Conservation (phyloP, 2,329 filamentous ascomycete species). For the Penicillium brevicompactum region DNA sequence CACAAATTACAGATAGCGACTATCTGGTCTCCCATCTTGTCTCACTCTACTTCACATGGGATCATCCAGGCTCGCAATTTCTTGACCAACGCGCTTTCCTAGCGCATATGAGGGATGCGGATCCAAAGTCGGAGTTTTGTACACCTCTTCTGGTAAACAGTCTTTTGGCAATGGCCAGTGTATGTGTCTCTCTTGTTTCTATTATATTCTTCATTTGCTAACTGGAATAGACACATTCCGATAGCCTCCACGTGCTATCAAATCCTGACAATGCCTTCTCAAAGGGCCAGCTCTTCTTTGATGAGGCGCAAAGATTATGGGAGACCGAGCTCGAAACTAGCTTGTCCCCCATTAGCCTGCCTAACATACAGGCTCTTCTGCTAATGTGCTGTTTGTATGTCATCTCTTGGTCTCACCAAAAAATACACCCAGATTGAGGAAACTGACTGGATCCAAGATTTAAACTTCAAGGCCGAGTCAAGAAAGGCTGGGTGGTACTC, state of each 20-base stretch:
- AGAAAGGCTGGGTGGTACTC: conserved; percentile 34
- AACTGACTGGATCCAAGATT: conserved; percentile 27
- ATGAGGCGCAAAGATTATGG: conserved; percentile 40
- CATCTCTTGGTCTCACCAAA: neutral
- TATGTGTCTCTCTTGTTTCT: conserved; percentile 21
- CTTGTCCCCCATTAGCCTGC: conserved; percentile 29
- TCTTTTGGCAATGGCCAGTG: conserved; percentile 65
- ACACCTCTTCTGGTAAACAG: conserved; percentile 84
- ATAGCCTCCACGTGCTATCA: conserved; percentile 35
- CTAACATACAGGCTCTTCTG: conserved; percentile 40
- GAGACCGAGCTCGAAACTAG: conserved; percentile 35
- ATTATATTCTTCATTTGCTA: conserved; percentile 1
- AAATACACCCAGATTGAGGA: neutral
- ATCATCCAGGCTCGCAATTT: conserved; percentile 81
- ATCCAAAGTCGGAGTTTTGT: conserved; percentile 68
- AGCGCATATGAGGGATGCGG: conserved; percentile 48
- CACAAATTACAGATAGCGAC: conserved; percentile 73
- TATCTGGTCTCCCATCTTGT: conserved; percentile 78
- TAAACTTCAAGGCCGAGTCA: conserved; percentile 29
- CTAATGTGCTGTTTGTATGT: conserved; percentile 38
- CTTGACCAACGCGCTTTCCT: conserved; percentile 76
- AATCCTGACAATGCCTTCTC: conserved; percentile 29
- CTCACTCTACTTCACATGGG: conserved; percentile 93
- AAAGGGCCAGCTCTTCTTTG: conserved; percentile 36
- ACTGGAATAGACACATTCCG: conserved; percentile 36